Evolutionary conservation across 2,329 filamentous ascomycete species (phyloP).

Genomic region (Fusarium paranaense): DNA sequence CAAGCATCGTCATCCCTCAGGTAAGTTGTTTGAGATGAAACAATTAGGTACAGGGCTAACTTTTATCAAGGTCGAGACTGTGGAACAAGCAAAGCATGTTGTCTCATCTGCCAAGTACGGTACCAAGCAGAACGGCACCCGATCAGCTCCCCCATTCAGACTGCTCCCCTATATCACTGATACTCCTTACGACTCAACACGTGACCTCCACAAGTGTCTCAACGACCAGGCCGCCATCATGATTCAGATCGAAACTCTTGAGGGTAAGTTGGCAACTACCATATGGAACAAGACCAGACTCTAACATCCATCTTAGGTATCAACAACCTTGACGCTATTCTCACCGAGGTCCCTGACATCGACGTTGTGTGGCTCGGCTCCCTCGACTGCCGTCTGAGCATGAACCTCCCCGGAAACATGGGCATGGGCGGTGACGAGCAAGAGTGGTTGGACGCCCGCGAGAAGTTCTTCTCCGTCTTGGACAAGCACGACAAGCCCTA

Average conservation of each 20-base stretch:
- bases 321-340: conserved; percentile 61
- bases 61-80: conserved; percentile 54
- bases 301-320: conserved; percentile 45
- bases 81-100: conserved; percentile 58
- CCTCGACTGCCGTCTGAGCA: conserved; percentile 57
- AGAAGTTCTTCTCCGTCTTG: conserved; percentile 52
- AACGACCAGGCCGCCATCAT: conserved; percentile 62
- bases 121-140: conserved; percentile 51
- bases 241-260: conserved; percentile 59
- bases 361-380: conserved; percentile 61
- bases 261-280: conserved; percentile 24
- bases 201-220: conserved; percentile 52
- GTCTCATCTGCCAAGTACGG: conserved; percentile 59
- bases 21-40: not conserved
- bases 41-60: not conserved
- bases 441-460: conserved; percentile 55
- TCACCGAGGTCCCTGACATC: conserved; percentile 58
- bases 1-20: conserved; percentile 60
- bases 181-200: conserved; percentile 44
- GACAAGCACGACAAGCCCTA: conserved; percentile 61
- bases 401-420: conserved; percentile 53
- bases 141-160: conserved; percentile 60
- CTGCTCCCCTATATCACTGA: conserved; percentile 56
- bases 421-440: conserved; percentile 52
- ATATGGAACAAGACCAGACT: not conserved